A percentile compares a stretch with the other conserved stretches of the same genome.
phyloP scores from a whole-genome alignment of 1,139 yeast species.

The Blastobotrys buckinghamii region DNA sequence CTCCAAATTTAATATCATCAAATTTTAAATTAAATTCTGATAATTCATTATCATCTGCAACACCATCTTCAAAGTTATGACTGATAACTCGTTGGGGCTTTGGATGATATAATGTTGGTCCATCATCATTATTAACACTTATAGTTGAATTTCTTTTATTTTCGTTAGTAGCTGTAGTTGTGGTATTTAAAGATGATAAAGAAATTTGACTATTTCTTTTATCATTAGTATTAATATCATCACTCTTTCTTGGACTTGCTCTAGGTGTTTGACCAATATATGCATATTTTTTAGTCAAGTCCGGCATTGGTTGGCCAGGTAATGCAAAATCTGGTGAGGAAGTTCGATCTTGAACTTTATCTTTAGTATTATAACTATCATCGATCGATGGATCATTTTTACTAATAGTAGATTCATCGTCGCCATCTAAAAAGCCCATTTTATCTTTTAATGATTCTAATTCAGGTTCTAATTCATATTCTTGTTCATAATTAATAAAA shows the following conservation, averaged over 20 bases:
- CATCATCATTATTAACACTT: not conserved
- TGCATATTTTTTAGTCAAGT: not conserved
- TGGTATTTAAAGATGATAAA: not conserved
- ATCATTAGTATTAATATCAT: not conserved
- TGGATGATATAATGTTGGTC: conserved; percentile 22
- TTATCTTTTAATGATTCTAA: not conserved
- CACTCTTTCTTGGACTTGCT: not conserved
- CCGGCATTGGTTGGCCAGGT: not conserved
- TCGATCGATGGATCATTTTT: not conserved
- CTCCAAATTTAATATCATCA: conserved; percentile 1
- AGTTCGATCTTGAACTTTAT: not conserved
- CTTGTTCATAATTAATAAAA: conserved; percentile 1
- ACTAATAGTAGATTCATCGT: not conserved
- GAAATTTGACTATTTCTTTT: not conserved
- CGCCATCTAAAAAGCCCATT: not conserved
- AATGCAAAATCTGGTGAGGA: not conserved
- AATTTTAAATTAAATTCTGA: conserved; percentile 3
- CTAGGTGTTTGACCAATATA: not conserved
- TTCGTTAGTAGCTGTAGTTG: not conserved
- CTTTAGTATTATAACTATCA: not conserved
- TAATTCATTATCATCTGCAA: conserved; percentile 7
- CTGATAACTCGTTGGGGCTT: conserved; percentile 21
- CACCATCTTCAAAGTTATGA: conserved; percentile 15
- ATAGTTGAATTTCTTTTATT: not conserved
- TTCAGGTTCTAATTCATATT: not conserved